phyloP scores from a whole-genome alignment of 2,329 filamentous ascomycete genomes.

The Dendryphion nanum region DNA sequence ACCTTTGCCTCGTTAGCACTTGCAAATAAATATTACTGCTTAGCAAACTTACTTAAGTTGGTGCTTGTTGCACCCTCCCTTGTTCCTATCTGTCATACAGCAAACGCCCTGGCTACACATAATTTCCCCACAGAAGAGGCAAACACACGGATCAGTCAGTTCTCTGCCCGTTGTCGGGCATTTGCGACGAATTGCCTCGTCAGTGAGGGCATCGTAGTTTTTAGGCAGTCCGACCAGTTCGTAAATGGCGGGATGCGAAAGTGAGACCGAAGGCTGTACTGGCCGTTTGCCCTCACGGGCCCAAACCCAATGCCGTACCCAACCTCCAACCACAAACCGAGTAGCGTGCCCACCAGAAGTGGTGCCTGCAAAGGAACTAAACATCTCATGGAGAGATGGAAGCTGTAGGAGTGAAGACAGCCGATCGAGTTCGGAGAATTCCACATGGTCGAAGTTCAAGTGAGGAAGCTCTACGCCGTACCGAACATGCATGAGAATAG shows the following conservation, averaged over 20 bases:
- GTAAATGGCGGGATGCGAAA: conserved; percentile 86
- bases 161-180: conserved; percentile 93
- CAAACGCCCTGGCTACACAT: conserved; percentile 94
- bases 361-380: conserved; percentile 53
- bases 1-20: conserved; percentile 55
- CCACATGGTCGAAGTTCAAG: conserved; percentile 53
- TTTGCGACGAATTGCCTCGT: conserved; percentile 78
- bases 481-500: conserved; percentile 81
- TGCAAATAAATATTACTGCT: not conserved
- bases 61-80: conserved; percentile 76
- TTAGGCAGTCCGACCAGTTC: conserved; percentile 90
- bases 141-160: conserved; percentile 84
- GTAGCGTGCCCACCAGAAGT: conserved; percentile 36
- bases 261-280: conserved; percentile 45
- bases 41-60: conserved; percentile 67
- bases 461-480: conserved; percentile 85
- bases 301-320: conserved; percentile 66
- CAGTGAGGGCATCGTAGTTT: conserved; percentile 88
- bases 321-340: conserved; percentile 59
- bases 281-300: conserved; percentile 39
- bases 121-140: conserved; percentile 93
- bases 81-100: conserved; percentile 67
- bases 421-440: conserved; percentile 76
- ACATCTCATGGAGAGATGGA: conserved; percentile 76
- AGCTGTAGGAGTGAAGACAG: conserved; percentile 73